Evolutionary conservation across 371 early-diverging fungal genomes (phyloP), one percentile per base, ranked within the genome.

Genomic region (Apophysomyces sp.): DNA sequence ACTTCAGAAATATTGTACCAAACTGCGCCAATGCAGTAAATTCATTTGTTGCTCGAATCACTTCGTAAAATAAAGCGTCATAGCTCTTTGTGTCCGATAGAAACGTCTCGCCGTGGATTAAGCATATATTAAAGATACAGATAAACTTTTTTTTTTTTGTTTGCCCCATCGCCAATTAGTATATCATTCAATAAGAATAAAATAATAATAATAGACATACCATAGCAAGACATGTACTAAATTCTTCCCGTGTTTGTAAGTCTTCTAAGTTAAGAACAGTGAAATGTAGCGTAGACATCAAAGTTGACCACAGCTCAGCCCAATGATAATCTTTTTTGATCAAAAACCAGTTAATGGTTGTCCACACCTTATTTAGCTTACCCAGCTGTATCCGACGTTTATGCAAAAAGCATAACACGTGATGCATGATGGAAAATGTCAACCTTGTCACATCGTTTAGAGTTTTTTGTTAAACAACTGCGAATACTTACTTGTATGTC

Each of bases 61-160:
- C 78, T 58, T 85, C 85, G 44, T 85, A 85, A 52, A 77, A 82
- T 2, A 85, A 66, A 0, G 72, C 63, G 58, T 83, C 83, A 49
- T 79, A 83, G 31, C 80, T 83, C 11, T 69, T 73, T 4, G 81
- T 78, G 52, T 85, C 85, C 0, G 76, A 73, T 63, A 85, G 60
- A 40, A 85, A 76, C 13, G 74, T 67, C 28, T 85, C 85, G 3
- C 83, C 83, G 57, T 78, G 77, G 4, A 73, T 71, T 0, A 81
- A 65, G 61, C 77, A 78, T 34, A 82, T 67, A 52, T 85, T 85
- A n/a, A 83, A 71, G 4, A 85, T 66, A 62, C 71, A 67, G 11
- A 83, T 69, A 2, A 76, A 66, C 83, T 82, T 68, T 3, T 18
- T 44, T 41, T 8, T 52, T 66, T 13, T 2, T 27, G 9, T 2